Base-by-base conservation (phyloP, 202 grass and related monocot genomes). In the Panicum hallii region DNA sequence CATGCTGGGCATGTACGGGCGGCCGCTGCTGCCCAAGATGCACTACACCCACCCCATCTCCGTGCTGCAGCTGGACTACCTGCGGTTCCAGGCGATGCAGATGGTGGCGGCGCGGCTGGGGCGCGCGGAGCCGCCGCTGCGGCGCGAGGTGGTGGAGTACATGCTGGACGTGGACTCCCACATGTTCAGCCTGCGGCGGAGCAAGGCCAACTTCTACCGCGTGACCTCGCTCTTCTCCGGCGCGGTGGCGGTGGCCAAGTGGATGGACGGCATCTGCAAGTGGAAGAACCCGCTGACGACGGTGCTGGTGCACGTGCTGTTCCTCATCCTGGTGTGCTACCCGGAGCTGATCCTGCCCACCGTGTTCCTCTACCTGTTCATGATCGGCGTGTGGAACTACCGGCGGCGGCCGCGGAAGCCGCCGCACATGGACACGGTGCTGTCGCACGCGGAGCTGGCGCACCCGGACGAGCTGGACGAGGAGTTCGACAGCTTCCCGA, bases 401-500 rank as follows among this genome's bases (percentile, higher is more conserved):
- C 74, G 83, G 6, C 62, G 85, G 12, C 77, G 87, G 60, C 89
- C 88, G 4, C 74, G 80, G 0, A 80, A 91, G 82, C 95, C 93
- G 46, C 60, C 85, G 45, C 95, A 98, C 83, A 94, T 98, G 82
- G 95, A 98, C 89, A 83, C 89, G 2, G 76, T 48, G 81, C 65
- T 98, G 9, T 95, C 93, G 5, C 44, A 88, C 54, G 95, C 95
- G 0, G 95, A 98, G 67, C 8, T 23, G 5, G 80, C 67, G 19
- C 57, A 88, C 88, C 79, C 86, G 68, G 93, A 99, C 72, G 93
- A 99, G 86, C 91, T 99, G 8, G 96, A 99, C 49, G 96, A 99
- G 86, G 96, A 99, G 80, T 99, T 99, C 78, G 93, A 99, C 80
- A 94, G 91, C 1, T 99, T 99, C 83, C 97, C 93, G 6, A 99